Percentiles rank a stretch among this genome's conserved stretches.
These are phyloP conservation scores for Jatropha curcas DNA, from an alignment of 345 rosid genomes.

Conservation along the genomic window DNA sequence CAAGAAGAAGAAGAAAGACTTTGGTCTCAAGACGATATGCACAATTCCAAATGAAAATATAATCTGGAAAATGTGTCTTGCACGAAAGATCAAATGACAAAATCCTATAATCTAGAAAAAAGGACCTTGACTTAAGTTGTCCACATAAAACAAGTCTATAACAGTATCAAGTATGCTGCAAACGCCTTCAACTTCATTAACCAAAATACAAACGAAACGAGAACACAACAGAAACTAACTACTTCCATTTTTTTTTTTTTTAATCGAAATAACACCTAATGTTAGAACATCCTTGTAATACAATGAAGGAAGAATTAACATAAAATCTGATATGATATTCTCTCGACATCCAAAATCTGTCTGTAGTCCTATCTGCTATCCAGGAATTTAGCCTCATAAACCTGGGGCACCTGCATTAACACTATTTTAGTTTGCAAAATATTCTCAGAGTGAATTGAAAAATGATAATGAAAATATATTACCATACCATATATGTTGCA, in stretches of 20 bases:
- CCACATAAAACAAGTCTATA: no score
- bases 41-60: no score
- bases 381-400: constrained; percentile 60
- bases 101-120: no score
- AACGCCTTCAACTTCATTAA: neutral
- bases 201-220: neutral
- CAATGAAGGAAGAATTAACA: neutral
- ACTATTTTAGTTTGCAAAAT: neutral
- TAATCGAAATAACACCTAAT: neutral
- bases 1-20: no score
- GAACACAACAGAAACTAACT: constrained; percentile 11
- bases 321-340: neutral
- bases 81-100: no score
- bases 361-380: constrained; percentile 43
- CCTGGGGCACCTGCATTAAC: constrained; percentile 48
- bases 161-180: no score
- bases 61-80: no score
- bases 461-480: neutral
- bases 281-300: neutral
- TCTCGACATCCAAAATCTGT: neutral
- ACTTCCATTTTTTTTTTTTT: neutral
- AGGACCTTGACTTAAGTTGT: no score
- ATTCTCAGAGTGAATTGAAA: neutral
- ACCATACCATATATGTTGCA: constrained; percentile 83
- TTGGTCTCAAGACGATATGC: no score